Evolutionary conservation across 2,329 filamentous ascomycete species (phyloP).

Genomic region (Colletotrichum tanaceti): DNA sequence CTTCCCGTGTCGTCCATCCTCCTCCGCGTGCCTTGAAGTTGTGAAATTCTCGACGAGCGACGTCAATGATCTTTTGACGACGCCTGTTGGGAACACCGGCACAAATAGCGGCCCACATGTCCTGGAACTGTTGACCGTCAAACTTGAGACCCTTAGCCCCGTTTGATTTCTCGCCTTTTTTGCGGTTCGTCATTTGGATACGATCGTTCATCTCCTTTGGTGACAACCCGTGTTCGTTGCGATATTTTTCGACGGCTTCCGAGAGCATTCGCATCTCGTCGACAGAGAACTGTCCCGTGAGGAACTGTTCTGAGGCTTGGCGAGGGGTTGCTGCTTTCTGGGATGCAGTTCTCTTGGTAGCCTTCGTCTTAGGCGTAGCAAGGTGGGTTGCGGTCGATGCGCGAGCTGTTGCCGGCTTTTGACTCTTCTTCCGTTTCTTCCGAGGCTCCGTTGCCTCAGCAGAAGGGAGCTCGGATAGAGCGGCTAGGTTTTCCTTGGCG

Average conservation of each 20-base stretch:
- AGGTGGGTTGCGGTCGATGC: not conserved
- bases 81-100: constrained; percentile 61
- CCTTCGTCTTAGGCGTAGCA: not conserved
- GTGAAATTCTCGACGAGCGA: constrained; percentile 72
- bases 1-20: constrained; percentile 69
- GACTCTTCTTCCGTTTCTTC: not conserved
- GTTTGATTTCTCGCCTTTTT: constrained; percentile 45
- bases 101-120: constrained; percentile 64
- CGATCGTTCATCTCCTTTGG: constrained; percentile 61
- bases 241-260: constrained; percentile 57
- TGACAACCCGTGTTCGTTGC: constrained; percentile 55
- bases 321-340: not conserved
- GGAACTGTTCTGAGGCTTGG: constrained; percentile 1
- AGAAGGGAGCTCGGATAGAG: constrained; percentile 3
- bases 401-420: not conserved
- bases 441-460: not conserved
- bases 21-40: constrained; percentile 70
- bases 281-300: constrained; percentile 56
- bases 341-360: constrained; percentile 6
- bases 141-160: constrained; percentile 47
- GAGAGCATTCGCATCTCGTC: constrained; percentile 57
- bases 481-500: constrained; percentile 20
- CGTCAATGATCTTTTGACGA: constrained; percentile 65
- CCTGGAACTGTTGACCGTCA: constrained; percentile 50
- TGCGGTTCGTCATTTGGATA: constrained; percentile 46